Conservation (phyloP, 495 filamentous ascomycete species). For the Neurospora hispaniola region DNA sequence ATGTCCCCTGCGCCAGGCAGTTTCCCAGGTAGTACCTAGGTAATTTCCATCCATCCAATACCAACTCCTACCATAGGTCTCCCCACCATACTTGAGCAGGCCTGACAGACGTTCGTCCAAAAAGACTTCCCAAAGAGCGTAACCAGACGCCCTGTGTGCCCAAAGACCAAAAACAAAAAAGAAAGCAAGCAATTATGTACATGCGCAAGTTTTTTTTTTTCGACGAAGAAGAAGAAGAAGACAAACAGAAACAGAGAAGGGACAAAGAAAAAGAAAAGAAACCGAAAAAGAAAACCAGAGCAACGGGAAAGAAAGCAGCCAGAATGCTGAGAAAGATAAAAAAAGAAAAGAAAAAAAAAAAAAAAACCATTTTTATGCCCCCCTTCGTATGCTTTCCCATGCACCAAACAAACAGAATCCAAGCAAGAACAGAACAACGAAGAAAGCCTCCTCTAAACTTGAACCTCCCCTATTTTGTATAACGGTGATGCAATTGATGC, state of each 20-base stretch:
- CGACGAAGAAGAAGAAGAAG: background rate
- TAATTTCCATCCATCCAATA: background rate
- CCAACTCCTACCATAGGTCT: background rate
- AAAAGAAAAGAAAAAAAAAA: background rate
- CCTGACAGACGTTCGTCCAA: background rate
- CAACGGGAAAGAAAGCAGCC: background rate
- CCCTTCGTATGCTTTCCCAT: background rate
- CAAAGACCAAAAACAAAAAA: background rate
- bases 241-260: background rate
- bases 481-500: background rate
- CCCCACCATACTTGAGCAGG: background rate
- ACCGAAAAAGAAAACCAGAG: background rate
- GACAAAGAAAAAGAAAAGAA: background rate
- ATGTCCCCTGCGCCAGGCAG: background rate
- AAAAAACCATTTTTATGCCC: background rate
- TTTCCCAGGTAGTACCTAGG: background rate
- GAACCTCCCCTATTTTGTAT: background rate
- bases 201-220: background rate
- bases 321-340: background rate
- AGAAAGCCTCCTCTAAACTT: background rate
- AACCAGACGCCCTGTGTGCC: background rate
- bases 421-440: background rate
- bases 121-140: background rate
- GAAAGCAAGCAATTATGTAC: background rate
- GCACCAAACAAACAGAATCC: background rate